Conservation (phyloP, 2,329 filamentous ascomycete genomes). For the Fusarium kyushuense region DNA sequence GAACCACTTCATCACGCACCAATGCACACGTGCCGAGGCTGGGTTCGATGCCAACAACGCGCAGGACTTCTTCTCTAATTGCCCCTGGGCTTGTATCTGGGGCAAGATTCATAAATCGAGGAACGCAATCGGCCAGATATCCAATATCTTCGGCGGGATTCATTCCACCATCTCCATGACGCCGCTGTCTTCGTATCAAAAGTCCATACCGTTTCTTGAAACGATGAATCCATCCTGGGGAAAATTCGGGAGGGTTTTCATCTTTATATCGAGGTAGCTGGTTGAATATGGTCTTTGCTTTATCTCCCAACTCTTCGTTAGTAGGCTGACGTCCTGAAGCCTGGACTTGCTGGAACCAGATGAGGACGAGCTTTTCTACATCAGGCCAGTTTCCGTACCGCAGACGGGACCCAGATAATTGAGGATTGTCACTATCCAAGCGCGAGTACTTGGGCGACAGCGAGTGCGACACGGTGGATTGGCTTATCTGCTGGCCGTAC, state of each 20-base stretch:
- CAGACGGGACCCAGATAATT: conserved; percentile 71
- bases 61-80: conserved; percentile 68
- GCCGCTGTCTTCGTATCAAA: conserved; percentile 67
- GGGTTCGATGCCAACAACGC: conserved; percentile 67
- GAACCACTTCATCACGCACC: conserved; percentile 69
- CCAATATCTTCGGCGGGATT: conserved; percentile 67
- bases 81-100: conserved; percentile 70
- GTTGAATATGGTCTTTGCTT: conserved; percentile 70
- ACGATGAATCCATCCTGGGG: conserved; percentile 72
- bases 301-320: conserved; percentile 72
- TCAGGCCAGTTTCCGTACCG: conserved; percentile 75
- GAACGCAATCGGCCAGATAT: conserved; percentile 71
- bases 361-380: conserved; percentile 68
- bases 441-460: conserved; percentile 72
- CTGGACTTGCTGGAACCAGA: conserved; percentile 67
- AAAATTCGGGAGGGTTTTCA: conserved; percentile 71
- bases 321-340: conserved; percentile 68
- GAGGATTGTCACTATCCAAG: conserved; percentile 69
- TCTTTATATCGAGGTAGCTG: conserved; percentile 71
- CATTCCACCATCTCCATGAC: conserved; percentile 60
- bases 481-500: conserved; percentile 71
- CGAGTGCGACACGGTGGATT: conserved; percentile 73
- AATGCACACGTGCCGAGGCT: conserved; percentile 66
- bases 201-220: conserved; percentile 74
- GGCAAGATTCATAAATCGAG: conserved; percentile 68